Percentiles rank a stretch among this genome's conserved stretches.
Conservation (phyloP, 768 basidiomycete genomes). For the Hirschioporus abietinus region DNA sequence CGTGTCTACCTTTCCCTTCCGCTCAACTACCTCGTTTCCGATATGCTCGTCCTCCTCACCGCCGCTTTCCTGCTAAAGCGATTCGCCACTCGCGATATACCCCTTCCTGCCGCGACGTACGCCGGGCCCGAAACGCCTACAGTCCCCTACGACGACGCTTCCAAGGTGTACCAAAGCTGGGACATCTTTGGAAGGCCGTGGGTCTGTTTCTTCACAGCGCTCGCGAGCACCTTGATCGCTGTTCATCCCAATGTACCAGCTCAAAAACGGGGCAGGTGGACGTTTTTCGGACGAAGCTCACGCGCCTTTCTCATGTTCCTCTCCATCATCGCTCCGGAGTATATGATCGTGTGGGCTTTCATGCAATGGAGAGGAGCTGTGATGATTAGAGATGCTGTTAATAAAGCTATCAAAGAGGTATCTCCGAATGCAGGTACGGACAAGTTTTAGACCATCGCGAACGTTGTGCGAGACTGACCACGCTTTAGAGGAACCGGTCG, state of each 20-base stretch:
- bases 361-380: conserved; percentile 13
- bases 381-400: conserved; percentile 37
- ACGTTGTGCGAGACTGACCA: neutral
- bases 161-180: neutral
- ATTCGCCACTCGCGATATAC: neutral
- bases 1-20: too few species aligned
- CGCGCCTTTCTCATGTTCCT: conserved; percentile 17
- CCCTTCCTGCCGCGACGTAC: neutral
- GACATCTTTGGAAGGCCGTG: conserved; percentile 17
- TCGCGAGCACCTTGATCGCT: conserved; percentile 25
- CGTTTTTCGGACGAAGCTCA: conserved; percentile 2
- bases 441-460: neutral
- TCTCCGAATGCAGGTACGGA: neutral
- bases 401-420: neutral
- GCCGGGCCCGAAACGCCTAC: neutral
- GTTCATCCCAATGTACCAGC: conserved; percentile 27
- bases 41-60: neutral
- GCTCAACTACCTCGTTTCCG: neutral
- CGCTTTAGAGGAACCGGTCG: neutral
- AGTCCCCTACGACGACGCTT: neutral
- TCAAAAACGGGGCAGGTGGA: conserved; percentile 9
- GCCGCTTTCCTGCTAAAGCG: neutral
- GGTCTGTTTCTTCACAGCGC: conserved; percentile 23
- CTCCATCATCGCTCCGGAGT: conserved; percentile 23
- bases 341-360: conserved; percentile 23